These are phyloP conservation scores for Corynespora cassiicola DNA, from an alignment of 2,329 filamentous ascomycete genomes.

Conservation along the genomic window DNA sequence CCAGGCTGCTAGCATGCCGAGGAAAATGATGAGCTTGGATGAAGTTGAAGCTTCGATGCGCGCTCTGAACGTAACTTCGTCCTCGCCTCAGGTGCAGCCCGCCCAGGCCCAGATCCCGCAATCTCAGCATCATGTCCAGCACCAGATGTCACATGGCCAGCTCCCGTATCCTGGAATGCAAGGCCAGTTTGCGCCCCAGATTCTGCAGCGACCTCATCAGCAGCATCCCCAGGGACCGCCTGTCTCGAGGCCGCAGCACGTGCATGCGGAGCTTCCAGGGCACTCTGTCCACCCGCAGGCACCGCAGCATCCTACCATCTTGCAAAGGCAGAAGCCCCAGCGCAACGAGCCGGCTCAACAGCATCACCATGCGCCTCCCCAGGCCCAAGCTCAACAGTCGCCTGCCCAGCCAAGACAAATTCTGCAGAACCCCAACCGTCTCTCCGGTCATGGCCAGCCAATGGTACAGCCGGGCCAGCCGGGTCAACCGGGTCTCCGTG, in stretches of 20 bases:
- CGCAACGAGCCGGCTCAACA: conserved; percentile 29
- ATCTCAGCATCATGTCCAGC: conserved; percentile 26
- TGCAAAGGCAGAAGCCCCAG: conserved; percentile 42
- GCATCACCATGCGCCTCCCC: conserved; percentile 32
- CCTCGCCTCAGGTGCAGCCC: conserved; percentile 43
- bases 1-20: conserved; percentile 47
- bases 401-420: conserved; percentile 70
- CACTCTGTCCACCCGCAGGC: conserved; percentile 36
- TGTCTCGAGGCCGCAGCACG: conserved; percentile 49
- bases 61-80: conserved; percentile 55
- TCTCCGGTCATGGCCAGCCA: conserved; percentile 53
- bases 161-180: conserved; percentile 41
- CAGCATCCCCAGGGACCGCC: conserved; percentile 47
- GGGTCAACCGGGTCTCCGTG: conserved; percentile 30
- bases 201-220: conserved; percentile 57
- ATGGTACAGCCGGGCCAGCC: conserved; percentile 34
- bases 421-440: conserved; percentile 77
- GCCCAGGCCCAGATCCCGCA: conserved; percentile 25
- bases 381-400: conserved; percentile 49
- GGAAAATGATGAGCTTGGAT: conserved; percentile 93
- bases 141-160: conserved; percentile 37
- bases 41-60: conserved; percentile 96
- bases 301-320: conserved; percentile 39
- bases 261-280: conserved; percentile 52
- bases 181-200: conserved; percentile 56